phyloP scores from a whole-genome alignment of 352 stramenopile species.

The Phytopythium delawarense region DNA sequence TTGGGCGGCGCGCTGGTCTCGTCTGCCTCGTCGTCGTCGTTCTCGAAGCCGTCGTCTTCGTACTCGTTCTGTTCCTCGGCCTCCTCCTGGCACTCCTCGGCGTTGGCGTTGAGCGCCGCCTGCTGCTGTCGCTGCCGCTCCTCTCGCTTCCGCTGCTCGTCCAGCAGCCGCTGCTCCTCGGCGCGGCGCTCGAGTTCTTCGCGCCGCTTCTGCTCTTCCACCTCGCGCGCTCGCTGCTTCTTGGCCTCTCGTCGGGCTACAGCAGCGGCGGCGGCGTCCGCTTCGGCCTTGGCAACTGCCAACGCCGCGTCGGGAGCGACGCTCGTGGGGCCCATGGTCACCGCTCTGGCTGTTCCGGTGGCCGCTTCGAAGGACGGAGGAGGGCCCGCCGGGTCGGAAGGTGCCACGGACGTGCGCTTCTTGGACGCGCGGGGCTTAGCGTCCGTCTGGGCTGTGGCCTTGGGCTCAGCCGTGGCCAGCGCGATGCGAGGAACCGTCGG shows the following conservation, averaged over 20 bases:
- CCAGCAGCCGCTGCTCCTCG: conserved; percentile 35
- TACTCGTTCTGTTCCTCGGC: conserved; percentile 40
- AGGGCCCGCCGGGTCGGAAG: conserved; percentile 7
- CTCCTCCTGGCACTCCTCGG: conserved; percentile 67
- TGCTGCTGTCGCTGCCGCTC: conserved; percentile 44
- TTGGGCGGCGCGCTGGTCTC: conserved; percentile 24
- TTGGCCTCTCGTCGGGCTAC: conserved; percentile 42
- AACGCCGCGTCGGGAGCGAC: conserved; percentile 7
- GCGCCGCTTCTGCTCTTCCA: conserved; percentile 42
- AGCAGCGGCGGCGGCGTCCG: conserved; percentile 21
- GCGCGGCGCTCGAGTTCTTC: conserved; percentile 48
- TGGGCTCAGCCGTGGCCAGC: conserved; percentile 32
- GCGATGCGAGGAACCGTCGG: conserved; percentile 37
- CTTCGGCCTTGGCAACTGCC: conserved; percentile 27
- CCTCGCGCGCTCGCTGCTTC: conserved; percentile 40
- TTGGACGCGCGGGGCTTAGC: conserved; percentile 35
- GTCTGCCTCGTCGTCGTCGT: conserved; percentile 51
- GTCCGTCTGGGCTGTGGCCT: conserved; percentile 12
- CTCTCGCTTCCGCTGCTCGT: conserved; percentile 46
- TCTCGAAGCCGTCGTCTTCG: conserved; percentile 63
- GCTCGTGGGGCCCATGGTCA: conserved; percentile 7
- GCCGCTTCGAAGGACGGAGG: conserved; percentile 10
- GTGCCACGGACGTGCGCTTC: conserved; percentile 31
- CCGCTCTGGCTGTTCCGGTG: not conserved
- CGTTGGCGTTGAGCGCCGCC: conserved; percentile 61